Base-by-base conservation (phyloP, 1,284 basidiomycete genomes). In the Pseudozyma pruni region DNA sequence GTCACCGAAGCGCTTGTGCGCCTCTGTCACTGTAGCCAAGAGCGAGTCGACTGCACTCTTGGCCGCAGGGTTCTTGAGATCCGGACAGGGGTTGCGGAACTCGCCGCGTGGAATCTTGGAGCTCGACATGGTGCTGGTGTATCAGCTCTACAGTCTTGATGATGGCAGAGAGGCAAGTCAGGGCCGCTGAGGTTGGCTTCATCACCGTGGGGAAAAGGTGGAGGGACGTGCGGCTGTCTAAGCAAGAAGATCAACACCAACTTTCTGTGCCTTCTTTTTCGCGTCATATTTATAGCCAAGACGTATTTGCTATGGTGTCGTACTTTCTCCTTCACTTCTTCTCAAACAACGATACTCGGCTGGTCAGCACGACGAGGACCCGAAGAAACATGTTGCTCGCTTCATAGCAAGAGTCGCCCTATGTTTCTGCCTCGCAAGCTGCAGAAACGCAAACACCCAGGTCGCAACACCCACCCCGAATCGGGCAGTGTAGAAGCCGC, bases 391-490 rank as follows among this genome's bases (percentile, higher is more conserved):
- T n/a, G n/a, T n/a, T n/a, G n/a, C n/a, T n/a, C n/a, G 14, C 4
- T 41, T 8, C 8, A 16, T 14, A 9, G 5, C 44, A 20, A 9
- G 17, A 9, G 17, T 33, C 19, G 25, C 11, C 7, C 38, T 5
- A 66, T 66, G 62, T 66, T 66, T 23, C 22, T 66, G 39, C 62
- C 62, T 14, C 55, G 62, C 17, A 66, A 66, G 43, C 51, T 66
- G 42, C 55, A 66, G 34, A 59, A 51, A 22, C 55, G 51, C 6
- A 19, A 23, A 11, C 56, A 55, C 20, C 9, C 42, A 0, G 22
- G 42, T 27, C 37, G 31, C 11, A 45, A 22, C 34, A 8, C 51
- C 22, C 17, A 17, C 16, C n/a, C 20, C 3, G 8, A 11, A 8
- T 10, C 29, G 8, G 25, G 17, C 5, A 19, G 17, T 13, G 1